A percentile compares a stretch with the other conserved stretches of the same genome.
phyloP scores from a whole-genome alignment of 176 grass and related monocot species.

The Rhynchospora tenuis region DNA sequence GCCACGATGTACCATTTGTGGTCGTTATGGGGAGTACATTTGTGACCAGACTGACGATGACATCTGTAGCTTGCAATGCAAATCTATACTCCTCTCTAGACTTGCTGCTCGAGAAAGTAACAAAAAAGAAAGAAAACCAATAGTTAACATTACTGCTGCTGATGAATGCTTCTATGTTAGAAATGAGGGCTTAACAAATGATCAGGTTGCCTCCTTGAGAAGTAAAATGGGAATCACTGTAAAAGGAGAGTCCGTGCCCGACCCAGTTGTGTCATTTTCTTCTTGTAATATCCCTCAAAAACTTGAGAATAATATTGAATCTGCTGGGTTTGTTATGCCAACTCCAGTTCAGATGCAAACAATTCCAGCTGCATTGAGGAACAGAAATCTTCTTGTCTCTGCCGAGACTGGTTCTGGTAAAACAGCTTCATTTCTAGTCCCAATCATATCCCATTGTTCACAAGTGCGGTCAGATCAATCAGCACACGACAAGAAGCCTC shows the following conservation, averaged over 20 bases:
- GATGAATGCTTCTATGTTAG: conserved; percentile 78
- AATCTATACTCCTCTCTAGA: conserved; percentile 56
- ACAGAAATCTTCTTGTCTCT: conserved; percentile 82
- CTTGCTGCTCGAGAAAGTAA: conserved; percentile 29
- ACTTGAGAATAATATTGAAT: conserved; percentile 78
- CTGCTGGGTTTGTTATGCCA: conserved; percentile 64
- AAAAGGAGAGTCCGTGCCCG: conserved; percentile 51
- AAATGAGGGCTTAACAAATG: conserved; percentile 35
- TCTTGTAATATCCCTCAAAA: conserved; percentile 62
- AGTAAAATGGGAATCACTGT: conserved; percentile 71
- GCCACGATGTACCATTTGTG: conserved; percentile 64
- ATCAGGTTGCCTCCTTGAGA: conserved; percentile 54
- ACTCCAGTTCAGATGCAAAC: conserved; percentile 93
- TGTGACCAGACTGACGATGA: conserved; percentile 79
- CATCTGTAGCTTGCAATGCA: conserved; percentile 81
- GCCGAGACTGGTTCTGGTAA: conserved; percentile 81
- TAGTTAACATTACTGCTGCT: conserved; percentile 44
- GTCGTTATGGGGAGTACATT: conserved; percentile 85
- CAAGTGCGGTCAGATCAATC: conserved; percentile 12
- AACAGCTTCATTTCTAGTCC: conserved; percentile 81
- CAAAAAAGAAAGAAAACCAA: conserved; percentile 26
- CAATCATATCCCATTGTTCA: conserved; percentile 62
- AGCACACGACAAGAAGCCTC: conserved; percentile 31
- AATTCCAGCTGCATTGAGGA: conserved; percentile 69
- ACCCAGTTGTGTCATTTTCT: conserved; percentile 71